These are phyloP conservation scores for Mucor plumbeus DNA, from an alignment of 371 early-diverging fungal species.

Conservation along the genomic window DNA sequence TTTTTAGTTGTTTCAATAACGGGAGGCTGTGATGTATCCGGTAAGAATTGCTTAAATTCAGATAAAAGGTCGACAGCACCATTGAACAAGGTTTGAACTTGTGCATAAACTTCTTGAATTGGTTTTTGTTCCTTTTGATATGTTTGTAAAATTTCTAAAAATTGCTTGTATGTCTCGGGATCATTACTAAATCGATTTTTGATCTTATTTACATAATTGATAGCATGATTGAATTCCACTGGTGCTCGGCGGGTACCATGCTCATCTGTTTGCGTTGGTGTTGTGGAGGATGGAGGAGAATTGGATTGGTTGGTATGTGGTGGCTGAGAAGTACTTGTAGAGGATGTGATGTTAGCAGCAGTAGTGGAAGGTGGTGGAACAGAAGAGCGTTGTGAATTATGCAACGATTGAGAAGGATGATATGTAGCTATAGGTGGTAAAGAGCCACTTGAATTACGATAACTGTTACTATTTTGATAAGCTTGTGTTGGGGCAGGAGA, in stretches of 20 bases:
- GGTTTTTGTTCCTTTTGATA: slow-evolving; percentile 92
- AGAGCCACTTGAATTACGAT: slow-evolving; percentile 6
- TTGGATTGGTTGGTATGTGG: not conserved
- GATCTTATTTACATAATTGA: slow-evolving; percentile 96
- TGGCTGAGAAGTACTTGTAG: not conserved
- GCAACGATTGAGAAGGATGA: slow-evolving; percentile 1
- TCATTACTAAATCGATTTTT: slow-evolving; percentile 89
- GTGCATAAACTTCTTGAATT: slow-evolving; percentile 89
- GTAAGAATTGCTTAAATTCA: slow-evolving; percentile 96
- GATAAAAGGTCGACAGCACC: slow-evolving; percentile 85
- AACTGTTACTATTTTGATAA: not conserved
- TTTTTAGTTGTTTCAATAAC: not conserved
- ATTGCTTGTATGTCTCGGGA: slow-evolving; percentile 87
- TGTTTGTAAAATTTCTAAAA: slow-evolving; percentile 91
- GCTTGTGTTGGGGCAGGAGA: not conserved
- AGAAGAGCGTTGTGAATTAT: slow-evolving; percentile 1
- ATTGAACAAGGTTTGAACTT: slow-evolving; percentile 86
- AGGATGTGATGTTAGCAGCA: not conserved
- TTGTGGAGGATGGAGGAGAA: not conserved
- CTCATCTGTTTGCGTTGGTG: slow-evolving; percentile 1
- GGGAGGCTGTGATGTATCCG: slow-evolving; percentile 40
- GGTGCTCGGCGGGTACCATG: slow-evolving; percentile 40
- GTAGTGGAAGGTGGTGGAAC: not conserved
- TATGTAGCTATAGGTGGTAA: slow-evolving; percentile 20
- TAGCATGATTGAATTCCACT: slow-evolving; percentile 95